These are phyloP conservation scores for Cystobasidium pallidum DNA, from an alignment of 1,284 basidiomycete species.

Conservation along the genomic window DNA sequence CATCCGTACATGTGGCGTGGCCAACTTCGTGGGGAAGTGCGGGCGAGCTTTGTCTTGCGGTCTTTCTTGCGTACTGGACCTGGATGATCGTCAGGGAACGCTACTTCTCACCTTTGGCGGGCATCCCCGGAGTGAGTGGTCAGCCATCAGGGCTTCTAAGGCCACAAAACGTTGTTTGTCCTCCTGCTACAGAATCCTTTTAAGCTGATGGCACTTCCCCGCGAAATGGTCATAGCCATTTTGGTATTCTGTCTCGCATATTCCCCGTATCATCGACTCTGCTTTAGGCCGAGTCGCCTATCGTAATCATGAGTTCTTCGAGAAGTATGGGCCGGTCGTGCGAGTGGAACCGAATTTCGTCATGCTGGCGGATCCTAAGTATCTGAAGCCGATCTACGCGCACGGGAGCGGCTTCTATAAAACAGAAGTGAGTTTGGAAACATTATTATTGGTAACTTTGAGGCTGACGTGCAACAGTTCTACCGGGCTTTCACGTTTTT, in stretches of 20 bases:
- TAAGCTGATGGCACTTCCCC: background rate
- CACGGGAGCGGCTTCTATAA: conserved; percentile 28
- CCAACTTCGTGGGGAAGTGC: background rate
- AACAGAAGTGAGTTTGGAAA: conserved; percentile 12
- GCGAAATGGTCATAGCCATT: background rate
- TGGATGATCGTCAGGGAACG: conserved; percentile 8
- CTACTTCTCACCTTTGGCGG: conserved; percentile 20
- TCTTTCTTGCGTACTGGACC: background rate
- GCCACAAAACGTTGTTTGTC: no score
- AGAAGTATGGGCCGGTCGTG: conserved; percentile 33
- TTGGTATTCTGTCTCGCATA: background rate
- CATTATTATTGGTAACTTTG: no score
- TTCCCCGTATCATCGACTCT: background rate
- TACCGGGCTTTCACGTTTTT: conserved; percentile 6
- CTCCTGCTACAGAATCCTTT: no score
- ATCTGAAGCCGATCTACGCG: conserved; percentile 29
- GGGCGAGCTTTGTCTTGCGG: background rate
- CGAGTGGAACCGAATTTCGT: conserved; percentile 31
- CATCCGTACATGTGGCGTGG: background rate
- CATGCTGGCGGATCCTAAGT: conserved; percentile 30
- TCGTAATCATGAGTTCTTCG: conserved; percentile 19
- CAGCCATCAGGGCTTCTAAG: no score
- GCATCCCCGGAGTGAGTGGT: conserved; percentile 14
- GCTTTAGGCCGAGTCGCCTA: background rate
- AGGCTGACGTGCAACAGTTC: background rate